A percentile compares a stretch with the other conserved stretches of the same genome.
These are phyloP conservation scores for Arthrobotrys entomopaga DNA, from an alignment of 2,329 filamentous ascomycete species.

Conservation along the genomic window DNA sequence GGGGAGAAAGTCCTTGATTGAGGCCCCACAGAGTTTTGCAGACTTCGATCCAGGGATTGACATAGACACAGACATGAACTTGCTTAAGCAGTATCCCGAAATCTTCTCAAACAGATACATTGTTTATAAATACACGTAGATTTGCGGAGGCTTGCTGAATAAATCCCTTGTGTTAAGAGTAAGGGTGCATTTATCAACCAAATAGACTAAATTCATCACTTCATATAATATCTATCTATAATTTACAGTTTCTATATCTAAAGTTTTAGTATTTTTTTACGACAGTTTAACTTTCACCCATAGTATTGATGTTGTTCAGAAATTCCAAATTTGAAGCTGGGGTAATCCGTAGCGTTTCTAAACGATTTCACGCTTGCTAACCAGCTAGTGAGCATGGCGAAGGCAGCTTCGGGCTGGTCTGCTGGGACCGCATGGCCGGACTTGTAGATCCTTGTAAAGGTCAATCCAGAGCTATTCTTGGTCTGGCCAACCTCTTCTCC, in stretches of 20 bases:
- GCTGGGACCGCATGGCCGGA: slow-evolving; percentile 98
- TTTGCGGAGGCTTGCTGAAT: too few species aligned
- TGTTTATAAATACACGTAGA: too few species aligned
- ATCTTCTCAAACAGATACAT: not conserved
- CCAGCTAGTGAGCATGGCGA: slow-evolving; percentile 97
- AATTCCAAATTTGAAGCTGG: too few species aligned
- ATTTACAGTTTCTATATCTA: too few species aligned
- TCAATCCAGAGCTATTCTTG: slow-evolving; percentile 92
- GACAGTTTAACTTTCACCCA: too few species aligned
- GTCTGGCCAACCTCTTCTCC: slow-evolving; percentile 73
- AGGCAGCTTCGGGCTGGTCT: slow-evolving; percentile 87
- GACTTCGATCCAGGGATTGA: not conserved
- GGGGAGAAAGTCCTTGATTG: not conserved
- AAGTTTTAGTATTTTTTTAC: too few species aligned
- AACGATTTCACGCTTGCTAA: slow-evolving; percentile 64
- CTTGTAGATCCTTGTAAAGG: slow-evolving; percentile 86
- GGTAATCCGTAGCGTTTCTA: too few species aligned
- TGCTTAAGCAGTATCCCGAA: not conserved
- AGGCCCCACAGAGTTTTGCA: not conserved
- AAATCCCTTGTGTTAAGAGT: too few species aligned
- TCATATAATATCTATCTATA: too few species aligned
- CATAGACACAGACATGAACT: not conserved
- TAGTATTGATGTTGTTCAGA: too few species aligned
- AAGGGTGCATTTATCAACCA: too few species aligned
- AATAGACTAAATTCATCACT: too few species aligned